A percentile compares a stretch with the other conserved stretches of the same genome.
Conservation (phyloP, 148 eudicot species). For the Arctostaphylos glauca region DNA sequence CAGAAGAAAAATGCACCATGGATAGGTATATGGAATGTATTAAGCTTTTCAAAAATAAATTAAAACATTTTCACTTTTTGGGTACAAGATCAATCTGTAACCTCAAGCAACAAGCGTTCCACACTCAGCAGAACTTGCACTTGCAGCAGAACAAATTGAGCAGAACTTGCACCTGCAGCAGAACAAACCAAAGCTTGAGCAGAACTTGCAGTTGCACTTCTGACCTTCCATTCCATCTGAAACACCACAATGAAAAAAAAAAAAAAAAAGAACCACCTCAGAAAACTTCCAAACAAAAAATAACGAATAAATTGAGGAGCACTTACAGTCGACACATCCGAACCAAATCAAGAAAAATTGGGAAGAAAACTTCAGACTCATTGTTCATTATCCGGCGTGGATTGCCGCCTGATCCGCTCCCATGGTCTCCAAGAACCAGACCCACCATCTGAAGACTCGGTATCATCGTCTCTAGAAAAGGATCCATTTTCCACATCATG, state of each 20-base stretch:
- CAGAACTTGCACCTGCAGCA: neutral
- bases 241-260: neutral
- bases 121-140: too few relatives aligned
- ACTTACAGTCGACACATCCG: conserved; percentile 7
- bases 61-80: neutral
- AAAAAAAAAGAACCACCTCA: neutral
- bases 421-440: conserved; percentile 36
- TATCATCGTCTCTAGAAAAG: conserved; percentile 38
- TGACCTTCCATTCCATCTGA: neutral
- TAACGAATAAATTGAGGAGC: neutral
- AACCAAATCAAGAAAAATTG: neutral
- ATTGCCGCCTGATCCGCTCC: conserved; percentile 31
- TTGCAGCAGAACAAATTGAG: neutral
- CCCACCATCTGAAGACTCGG: conserved; percentile 55
- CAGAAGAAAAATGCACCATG: neutral
- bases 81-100: neutral
- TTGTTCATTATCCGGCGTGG: conserved; percentile 40
- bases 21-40: neutral
- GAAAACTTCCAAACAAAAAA: neutral
- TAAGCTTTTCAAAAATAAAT: neutral
- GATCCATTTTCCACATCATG: conserved; percentile 50
- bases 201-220: neutral
- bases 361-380: conserved; percentile 9
- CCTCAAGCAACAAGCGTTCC: neutral
- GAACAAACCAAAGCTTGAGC: neutral